A percentile compares a stretch with the other conserved stretches of the same genome.
Conservation (phyloP, 169 alveolate genomes). For the Sarcocystis neurona region DNA sequence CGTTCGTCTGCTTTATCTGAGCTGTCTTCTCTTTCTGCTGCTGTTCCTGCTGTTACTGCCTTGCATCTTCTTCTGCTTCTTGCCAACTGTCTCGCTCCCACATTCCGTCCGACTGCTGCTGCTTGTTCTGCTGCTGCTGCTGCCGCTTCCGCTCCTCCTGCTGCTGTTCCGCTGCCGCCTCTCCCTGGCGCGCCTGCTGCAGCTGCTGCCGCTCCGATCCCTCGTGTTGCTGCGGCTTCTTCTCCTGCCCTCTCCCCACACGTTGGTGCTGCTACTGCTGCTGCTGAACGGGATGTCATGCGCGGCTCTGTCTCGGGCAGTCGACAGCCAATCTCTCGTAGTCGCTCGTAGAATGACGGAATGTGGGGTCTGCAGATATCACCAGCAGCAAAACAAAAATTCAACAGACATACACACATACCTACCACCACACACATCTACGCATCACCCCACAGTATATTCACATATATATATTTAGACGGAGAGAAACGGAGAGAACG, state of each 20-base stretch:
- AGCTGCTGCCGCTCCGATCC: too few relatives aligned
- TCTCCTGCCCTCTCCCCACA: too few relatives aligned
- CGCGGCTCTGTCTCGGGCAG: conserved; percentile 43
- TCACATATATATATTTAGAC: neutral
- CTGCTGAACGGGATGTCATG: too few relatives aligned
- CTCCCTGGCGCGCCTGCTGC: neutral
- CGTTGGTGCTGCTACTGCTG: too few relatives aligned
- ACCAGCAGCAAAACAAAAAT: neutral
- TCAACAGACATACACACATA: neutral
- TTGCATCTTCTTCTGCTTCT: neutral
- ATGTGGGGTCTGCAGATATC: conserved; percentile 50
- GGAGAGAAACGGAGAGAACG: neutral
- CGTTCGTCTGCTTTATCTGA: neutral
- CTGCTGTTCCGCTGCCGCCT: neutral
- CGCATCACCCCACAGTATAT: neutral
- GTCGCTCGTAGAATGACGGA: conserved; percentile 43
- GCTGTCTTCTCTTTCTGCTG: neutral
- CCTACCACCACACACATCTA: neutral
- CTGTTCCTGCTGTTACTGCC: neutral
- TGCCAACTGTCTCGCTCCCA: neutral
- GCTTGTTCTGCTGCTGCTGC: neutral
- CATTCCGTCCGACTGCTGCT: neutral
- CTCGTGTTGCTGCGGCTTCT: too few relatives aligned
- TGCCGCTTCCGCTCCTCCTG: neutral
- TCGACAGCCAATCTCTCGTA: conserved; percentile 51